phyloP scores from a whole-genome alignment of 1,139 yeast species.

The Keqinozyma sinolaborantium region DNA sequence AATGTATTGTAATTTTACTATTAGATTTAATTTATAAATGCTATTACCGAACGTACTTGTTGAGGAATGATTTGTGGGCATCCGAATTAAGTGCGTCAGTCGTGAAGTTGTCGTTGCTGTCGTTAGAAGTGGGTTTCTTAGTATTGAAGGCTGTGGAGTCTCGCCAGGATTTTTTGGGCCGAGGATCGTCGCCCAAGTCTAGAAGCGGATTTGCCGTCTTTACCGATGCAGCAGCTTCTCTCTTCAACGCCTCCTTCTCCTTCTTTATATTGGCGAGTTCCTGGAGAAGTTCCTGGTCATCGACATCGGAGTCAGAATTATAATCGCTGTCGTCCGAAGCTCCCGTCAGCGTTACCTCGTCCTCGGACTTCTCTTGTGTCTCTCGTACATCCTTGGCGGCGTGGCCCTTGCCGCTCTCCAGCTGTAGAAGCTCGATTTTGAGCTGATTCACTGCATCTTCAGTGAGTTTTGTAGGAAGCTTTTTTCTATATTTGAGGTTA shows the following conservation, averaged over 20 bases:
- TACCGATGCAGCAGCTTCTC: slow-evolving; percentile 11
- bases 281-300: slow-evolving; percentile 12
- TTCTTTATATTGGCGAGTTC: slow-evolving; percentile 55
- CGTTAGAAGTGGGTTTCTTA: slow-evolving; percentile 15
- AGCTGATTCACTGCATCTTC: slow-evolving; percentile 24
- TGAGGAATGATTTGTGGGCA: slow-evolving; percentile 67
- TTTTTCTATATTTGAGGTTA: slow-evolving; percentile 56
- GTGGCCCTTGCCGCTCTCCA: slow-evolving; percentile 6
- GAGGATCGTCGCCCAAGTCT: slow-evolving; percentile 8
- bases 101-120: slow-evolving; percentile 31
- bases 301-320: slow-evolving; percentile 8
- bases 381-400: slow-evolving; percentile 1
- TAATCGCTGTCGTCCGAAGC: slow-evolving; percentile 15
- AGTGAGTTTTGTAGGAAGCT: slow-evolving; percentile 8
- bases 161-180: slow-evolving; percentile 48
- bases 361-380: slow-evolving; percentile 2
- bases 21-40: neutral
- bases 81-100: slow-evolving; percentile 69
- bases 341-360: slow-evolving; percentile 2
- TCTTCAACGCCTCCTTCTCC: slow-evolving; percentile 24
- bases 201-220: slow-evolving; percentile 43
- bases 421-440: slow-evolving; percentile 15
- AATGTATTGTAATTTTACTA: neutral
- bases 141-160: slow-evolving; percentile 45
- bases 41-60: slow-evolving; percentile 52